Conservation (phyloP, 371 early-diverging fungal genomes). For the Mortierella sp. region DNA sequence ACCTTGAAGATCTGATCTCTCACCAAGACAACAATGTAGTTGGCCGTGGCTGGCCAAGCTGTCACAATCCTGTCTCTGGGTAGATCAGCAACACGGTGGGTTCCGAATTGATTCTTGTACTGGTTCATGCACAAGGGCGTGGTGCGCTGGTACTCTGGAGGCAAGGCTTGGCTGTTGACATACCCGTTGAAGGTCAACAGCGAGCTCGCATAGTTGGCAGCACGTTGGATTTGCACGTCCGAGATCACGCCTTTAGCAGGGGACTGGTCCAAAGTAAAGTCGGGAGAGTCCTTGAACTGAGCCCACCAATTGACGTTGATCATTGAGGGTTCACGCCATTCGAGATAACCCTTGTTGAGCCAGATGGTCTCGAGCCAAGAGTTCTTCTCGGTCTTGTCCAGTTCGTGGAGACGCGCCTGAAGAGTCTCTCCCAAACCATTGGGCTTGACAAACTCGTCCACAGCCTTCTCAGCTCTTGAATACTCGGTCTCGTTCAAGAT, state of each 20-base stretch:
- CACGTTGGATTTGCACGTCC: conserved; percentile 79
- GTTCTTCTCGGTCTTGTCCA: conserved; percentile 64
- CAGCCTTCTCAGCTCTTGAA: conserved; percentile 61
- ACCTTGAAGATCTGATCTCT: conserved; percentile 86
- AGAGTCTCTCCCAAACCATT: conserved; percentile 76
- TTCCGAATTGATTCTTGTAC: conserved; percentile 86
- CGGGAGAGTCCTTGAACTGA: conserved; percentile 72
- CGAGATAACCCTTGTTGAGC: conserved; percentile 91
- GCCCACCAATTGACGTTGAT: conserved; percentile 94
- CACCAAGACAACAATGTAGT: conserved; percentile 86
- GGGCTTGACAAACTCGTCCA: conserved; percentile 69
- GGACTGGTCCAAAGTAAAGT: conserved; percentile 56
- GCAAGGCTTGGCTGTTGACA: conserved; percentile 74
- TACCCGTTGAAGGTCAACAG: conserved; percentile 78
- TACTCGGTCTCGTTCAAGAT: conserved; percentile 65
- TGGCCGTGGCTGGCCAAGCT: conserved; percentile 75
- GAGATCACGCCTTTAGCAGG: conserved; percentile 67
- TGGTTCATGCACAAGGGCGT: conserved; percentile 93
- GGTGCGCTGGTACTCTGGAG: conserved; percentile 76
- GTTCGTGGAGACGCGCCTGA: conserved; percentile 78
- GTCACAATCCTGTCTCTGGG: conserved; percentile 76
- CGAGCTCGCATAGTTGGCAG: conserved; percentile 77
- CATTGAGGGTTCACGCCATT: conserved; percentile 83
- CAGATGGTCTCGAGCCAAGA: conserved; percentile 92
- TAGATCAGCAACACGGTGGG: conserved; percentile 76